phyloP scores from a whole-genome alignment of 257 asterid genomes.

The Solanum appendiculatum region DNA sequence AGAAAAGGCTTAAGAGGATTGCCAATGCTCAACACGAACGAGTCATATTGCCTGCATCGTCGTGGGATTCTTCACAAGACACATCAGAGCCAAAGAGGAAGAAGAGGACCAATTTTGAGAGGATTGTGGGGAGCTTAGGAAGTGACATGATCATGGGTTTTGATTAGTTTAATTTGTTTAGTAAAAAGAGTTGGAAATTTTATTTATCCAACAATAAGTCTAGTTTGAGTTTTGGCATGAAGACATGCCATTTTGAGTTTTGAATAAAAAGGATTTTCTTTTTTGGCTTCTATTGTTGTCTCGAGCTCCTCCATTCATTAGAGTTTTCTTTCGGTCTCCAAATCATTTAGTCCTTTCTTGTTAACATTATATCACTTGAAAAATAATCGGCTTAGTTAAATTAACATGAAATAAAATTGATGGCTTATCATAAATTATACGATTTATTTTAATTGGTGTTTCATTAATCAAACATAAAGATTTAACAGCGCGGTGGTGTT shows the following conservation, averaged over 20 bases:
- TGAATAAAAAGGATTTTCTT: not conserved
- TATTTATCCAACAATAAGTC: too few relatives aligned
- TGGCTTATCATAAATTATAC: not conserved
- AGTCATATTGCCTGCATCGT: not conserved
- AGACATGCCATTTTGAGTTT: not conserved
- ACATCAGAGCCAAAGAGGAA: not conserved
- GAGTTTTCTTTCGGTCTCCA: not conserved
- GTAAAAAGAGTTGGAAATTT: not conserved
- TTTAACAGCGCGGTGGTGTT: too few relatives aligned
- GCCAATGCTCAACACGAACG: not conserved
- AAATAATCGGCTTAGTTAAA: too few relatives aligned
- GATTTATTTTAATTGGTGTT: not conserved
- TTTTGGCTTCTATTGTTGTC: not conserved
- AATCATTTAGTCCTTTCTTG: not conserved
- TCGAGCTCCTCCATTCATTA: not conserved
- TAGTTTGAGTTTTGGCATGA: not conserved
- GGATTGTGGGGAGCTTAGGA: constrained; percentile 18
- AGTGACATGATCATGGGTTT: constrained; percentile 15
- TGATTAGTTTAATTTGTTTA: not conserved
- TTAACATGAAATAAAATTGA: not conserved
- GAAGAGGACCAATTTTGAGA: not conserved
- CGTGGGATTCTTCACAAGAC: not conserved
- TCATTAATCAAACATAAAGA: not conserved
- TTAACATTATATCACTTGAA: not conserved
- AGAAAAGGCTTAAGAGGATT: not conserved